Conservation (phyloP, 768 basidiomycete genomes). For the Pisolithus sp. region DNA sequence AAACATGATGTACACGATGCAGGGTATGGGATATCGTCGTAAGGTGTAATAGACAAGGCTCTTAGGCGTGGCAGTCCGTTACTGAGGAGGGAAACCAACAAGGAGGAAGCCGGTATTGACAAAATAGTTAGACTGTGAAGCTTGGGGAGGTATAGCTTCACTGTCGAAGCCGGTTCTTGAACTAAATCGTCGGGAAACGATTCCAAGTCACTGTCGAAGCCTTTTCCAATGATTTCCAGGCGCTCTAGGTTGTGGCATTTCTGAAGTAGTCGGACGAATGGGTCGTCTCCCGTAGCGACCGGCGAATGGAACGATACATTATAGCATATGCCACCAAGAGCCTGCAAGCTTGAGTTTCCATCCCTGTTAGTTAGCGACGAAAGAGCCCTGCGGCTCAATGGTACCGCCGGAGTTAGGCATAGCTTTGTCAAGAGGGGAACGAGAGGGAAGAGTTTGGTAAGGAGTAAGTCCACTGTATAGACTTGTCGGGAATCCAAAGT, state of each 20-base stretch:
- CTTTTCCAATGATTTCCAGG: constrained; percentile 57
- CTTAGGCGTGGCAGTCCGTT: constrained; percentile 56
- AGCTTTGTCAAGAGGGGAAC: constrained; percentile 56
- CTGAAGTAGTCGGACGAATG: constrained; percentile 51
- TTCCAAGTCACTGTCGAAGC: constrained; percentile 48
- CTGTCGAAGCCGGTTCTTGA: constrained; percentile 22
- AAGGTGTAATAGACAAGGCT: constrained; percentile 67
- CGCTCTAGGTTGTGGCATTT: constrained; percentile 52
- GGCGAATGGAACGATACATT: constrained; percentile 26
- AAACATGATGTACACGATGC: constrained; percentile 51
- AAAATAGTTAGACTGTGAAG: constrained; percentile 57
- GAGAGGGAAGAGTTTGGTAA: constrained; percentile 60
- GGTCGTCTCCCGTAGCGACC: constrained; percentile 36
- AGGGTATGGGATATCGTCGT: constrained; percentile 59
- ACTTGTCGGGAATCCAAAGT: constrained; percentile 38
- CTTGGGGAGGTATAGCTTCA: constrained; percentile 45
- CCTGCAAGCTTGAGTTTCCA: constrained; percentile 41
- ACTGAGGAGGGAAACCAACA: constrained; percentile 52
- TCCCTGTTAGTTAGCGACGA: constrained; percentile 46
- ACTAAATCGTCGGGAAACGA: constrained; percentile 18
- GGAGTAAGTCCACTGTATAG: constrained; percentile 53
- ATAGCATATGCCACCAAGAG: constrained; percentile 53
- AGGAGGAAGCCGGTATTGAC: constrained; percentile 60
- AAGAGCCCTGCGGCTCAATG: constrained; percentile 56
- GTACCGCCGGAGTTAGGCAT: constrained; percentile 47